Evolutionary conservation across 1,284 basidiomycete species (phyloP).

Genomic region (Irpex sp.): DNA sequence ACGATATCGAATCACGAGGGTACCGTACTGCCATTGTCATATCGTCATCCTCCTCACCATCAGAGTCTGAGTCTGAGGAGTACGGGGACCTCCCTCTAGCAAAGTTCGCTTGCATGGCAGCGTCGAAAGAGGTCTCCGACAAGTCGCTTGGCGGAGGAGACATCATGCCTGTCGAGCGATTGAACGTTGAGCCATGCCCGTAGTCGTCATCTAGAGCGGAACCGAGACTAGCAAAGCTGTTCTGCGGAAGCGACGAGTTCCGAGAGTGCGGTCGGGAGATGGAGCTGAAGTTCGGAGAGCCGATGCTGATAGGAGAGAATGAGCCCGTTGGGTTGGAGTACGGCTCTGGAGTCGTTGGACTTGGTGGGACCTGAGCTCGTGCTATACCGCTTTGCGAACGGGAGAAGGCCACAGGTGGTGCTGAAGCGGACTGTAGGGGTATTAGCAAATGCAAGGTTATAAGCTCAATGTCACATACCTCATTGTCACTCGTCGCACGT

Average conservation of each 20-base stretch:
- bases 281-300: slow-evolving; percentile 38
- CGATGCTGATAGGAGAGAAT: slow-evolving; percentile 31
- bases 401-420: slow-evolving; percentile 37
- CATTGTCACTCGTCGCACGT: slow-evolving; percentile 56
- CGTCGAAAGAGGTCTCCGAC: slow-evolving; percentile 30
- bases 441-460: background rate
- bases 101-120: slow-evolving; percentile 30
- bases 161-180: slow-evolving; percentile 21
- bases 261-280: slow-evolving; percentile 61
- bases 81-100: slow-evolving; percentile 30
- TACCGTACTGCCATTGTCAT: slow-evolving; percentile 53
- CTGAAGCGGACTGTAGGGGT: slow-evolving; percentile 8
- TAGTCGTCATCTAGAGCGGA: slow-evolving; percentile 28
- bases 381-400: slow-evolving; percentile 30
- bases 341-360: slow-evolving; percentile 50
- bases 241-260: slow-evolving; percentile 43
- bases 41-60: slow-evolving; percentile 41
- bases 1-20: slow-evolving; percentile 53
- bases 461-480: slow-evolving; percentile 41
- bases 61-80: slow-evolving; percentile 33
- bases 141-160: slow-evolving; percentile 31
- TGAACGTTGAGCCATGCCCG: slow-evolving; percentile 1
- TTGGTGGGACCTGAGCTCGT: slow-evolving; percentile 61
- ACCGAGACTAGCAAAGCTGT: slow-evolving; percentile 23
- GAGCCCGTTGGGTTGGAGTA: slow-evolving; percentile 15